These are phyloP conservation scores for Hyaloscypha hepaticicola DNA, from an alignment of 495 filamentous ascomycete species.

Conservation along the genomic window DNA sequence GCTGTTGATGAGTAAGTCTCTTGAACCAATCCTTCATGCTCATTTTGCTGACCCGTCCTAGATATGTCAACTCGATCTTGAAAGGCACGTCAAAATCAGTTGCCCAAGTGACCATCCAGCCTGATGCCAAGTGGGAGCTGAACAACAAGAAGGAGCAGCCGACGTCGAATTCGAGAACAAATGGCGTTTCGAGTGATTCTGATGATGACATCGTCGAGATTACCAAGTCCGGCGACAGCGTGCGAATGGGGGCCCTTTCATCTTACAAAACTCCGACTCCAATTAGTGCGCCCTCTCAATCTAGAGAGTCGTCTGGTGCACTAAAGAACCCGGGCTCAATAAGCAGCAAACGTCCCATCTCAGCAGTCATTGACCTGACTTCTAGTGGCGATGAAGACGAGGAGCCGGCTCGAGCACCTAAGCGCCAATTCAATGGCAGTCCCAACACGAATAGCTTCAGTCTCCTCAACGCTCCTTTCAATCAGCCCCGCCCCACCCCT, in stretches of 20 bases:
- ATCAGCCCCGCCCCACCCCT: slow-evolving; percentile 1
- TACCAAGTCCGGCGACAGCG: slow-evolving; percentile 43
- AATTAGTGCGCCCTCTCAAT: slow-evolving; percentile 35
- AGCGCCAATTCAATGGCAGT: slow-evolving; percentile 42
- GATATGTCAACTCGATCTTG: slow-evolving; percentile 88
- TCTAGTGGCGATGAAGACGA: slow-evolving; percentile 75
- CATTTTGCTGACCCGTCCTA: slow-evolving; percentile 34
- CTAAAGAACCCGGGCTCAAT: slow-evolving; percentile 10
- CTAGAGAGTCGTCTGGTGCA: slow-evolving; percentile 50
- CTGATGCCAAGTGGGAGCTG: slow-evolving; percentile 75
- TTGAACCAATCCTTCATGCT: background rate
- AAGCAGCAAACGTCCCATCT: slow-evolving; percentile 28
- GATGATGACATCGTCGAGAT: slow-evolving; percentile 71
- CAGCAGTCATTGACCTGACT: slow-evolving; percentile 77
- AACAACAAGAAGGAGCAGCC: slow-evolving; percentile 33
- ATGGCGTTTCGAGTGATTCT: slow-evolving; percentile 36
- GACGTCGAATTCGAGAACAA: slow-evolving; percentile 17
- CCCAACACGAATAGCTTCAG: slow-evolving; percentile 14
- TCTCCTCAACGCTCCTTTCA: background rate
- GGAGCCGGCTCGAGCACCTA: slow-evolving; percentile 56
- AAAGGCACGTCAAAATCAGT: slow-evolving; percentile 61
- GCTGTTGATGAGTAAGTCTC: slow-evolving; percentile 79
- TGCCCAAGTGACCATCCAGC: slow-evolving; percentile 88
- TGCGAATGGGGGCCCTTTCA: slow-evolving; percentile 35
- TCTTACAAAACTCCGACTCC: slow-evolving; percentile 8